These are phyloP conservation scores for Combretum micranthum DNA, from an alignment of 345 rosid species.

Conservation along the genomic window DNA sequence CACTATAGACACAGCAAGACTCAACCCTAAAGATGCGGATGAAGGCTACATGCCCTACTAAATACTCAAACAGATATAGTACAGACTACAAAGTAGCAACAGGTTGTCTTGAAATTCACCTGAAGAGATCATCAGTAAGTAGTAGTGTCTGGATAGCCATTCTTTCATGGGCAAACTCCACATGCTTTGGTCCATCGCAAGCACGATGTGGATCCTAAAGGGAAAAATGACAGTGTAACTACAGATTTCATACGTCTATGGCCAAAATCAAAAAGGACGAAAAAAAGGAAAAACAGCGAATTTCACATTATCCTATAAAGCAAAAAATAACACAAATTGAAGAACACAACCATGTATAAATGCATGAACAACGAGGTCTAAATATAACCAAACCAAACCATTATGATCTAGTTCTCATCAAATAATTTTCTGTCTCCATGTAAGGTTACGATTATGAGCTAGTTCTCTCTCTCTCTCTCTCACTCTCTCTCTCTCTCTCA, in stretches of 20 bases:
- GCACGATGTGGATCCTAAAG: conserved; percentile 72
- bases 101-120: conserved; percentile 31
- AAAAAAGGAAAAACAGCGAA: background rate
- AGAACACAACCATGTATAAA: too few species aligned
- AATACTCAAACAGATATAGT: background rate
- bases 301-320: background rate
- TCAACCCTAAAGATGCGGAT: too few species aligned
- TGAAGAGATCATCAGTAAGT: conserved; percentile 86
- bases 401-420: too few species aligned
- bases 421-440: too few species aligned
- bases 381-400: too few species aligned
- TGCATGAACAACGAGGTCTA: too few species aligned
- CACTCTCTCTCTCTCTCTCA: too few species aligned
- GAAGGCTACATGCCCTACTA: background rate
- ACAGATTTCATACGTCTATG: background rate
- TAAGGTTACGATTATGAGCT: too few species aligned
- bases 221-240: background rate
- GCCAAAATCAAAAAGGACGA: background rate
- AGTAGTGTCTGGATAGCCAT: conserved; percentile 95
- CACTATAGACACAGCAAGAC: background rate
- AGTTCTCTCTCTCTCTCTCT: too few species aligned
- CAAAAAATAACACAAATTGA: too few species aligned
- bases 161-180: conserved; percentile 92
- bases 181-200: conserved; percentile 98
- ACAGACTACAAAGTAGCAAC: background rate